Evolutionary conservation across 2,329 filamentous ascomycete species (phyloP).

Genomic region (Monosporascus cannonballus): DNA sequence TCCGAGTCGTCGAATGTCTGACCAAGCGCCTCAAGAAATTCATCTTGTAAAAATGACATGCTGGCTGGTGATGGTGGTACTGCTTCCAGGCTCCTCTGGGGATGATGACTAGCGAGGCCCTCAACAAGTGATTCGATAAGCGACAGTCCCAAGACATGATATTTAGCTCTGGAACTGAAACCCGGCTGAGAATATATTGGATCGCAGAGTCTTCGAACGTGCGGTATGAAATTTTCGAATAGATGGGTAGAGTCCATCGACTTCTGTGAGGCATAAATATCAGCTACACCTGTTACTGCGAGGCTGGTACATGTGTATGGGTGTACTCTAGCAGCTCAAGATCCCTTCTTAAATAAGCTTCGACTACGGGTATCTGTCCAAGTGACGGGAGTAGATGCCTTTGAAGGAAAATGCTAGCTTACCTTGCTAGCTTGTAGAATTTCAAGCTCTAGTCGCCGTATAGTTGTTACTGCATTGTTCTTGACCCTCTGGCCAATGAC

Average conservation of each 20-base stretch:
- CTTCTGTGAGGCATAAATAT: conserved; percentile 26
- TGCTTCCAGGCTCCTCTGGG: conserved; percentile 12
- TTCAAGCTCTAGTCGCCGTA: conserved; percentile 45
- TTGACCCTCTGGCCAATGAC: conserved; percentile 30
- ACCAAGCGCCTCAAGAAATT: conserved; percentile 16
- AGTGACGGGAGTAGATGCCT: no score
- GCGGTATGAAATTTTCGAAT: conserved; percentile 36
- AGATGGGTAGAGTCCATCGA: conserved; percentile 29
- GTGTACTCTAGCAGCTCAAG: no score
- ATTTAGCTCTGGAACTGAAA: conserved; percentile 30
- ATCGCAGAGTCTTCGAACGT: conserved; percentile 36
- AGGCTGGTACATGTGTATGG: no score
- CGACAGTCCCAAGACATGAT: conserved; percentile 35
- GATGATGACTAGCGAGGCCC: conserved; percentile 12
- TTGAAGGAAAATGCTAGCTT: conserved; percentile 8
- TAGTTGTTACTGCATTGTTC: conserved; percentile 31
- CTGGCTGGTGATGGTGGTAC: conserved; percentile 9
- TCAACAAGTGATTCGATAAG: conserved; percentile 35
- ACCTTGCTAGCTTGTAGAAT: conserved; percentile 47
- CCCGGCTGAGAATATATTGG: conserved; percentile 34
- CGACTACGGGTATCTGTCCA: background rate
- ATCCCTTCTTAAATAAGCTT: background rate
- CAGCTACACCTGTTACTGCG: background rate
- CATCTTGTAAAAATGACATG: conserved; percentile 12
- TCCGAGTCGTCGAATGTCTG: conserved; percentile 9